These are phyloP conservation scores for Microcyclosporella mali DNA, from an alignment of 2,329 filamentous ascomycete genomes.

Conservation along the genomic window DNA sequence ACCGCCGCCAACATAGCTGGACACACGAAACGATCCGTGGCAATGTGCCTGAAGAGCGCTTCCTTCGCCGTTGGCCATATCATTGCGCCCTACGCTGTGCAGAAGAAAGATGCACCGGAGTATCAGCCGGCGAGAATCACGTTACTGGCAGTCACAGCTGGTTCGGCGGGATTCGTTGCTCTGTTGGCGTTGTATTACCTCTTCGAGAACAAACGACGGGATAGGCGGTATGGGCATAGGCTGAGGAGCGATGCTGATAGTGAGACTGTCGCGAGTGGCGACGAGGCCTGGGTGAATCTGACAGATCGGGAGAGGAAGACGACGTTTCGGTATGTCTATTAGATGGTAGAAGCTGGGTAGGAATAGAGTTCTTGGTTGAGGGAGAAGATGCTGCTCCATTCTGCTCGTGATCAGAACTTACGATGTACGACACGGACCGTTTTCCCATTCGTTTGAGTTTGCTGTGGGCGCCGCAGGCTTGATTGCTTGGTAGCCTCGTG, in stretches of 20 bases:
- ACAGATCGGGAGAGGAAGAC: constrained; percentile 22
- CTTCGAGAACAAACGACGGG: constrained; percentile 10
- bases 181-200: constrained; percentile 38
- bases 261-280: constrained; percentile 1
- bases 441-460: too few species aligned
- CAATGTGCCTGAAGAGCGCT: constrained; percentile 52
- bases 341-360: neutral
- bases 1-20: constrained; percentile 54
- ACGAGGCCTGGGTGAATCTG: constrained; percentile 17
- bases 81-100: constrained; percentile 37
- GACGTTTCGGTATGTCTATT: constrained; percentile 17
- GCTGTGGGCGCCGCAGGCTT: too few species aligned
- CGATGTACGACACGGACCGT: too few species aligned
- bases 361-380: too few species aligned
- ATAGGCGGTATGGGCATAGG: constrained; percentile 7
- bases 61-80: constrained; percentile 35
- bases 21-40: constrained; percentile 53
- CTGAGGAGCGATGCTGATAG: neutral
- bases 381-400: too few species aligned
- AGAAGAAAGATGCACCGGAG: constrained; percentile 31
- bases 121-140: constrained; percentile 40
- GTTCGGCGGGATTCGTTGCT: constrained; percentile 35
- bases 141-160: constrained; percentile 31
- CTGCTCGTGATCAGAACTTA: too few species aligned
- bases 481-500: too few species aligned